A percentile compares a stretch with the other conserved stretches of the same genome.
phyloP scores from a whole-genome alignment of 495 filamentous ascomycete species.

The Cercophora scortea region DNA sequence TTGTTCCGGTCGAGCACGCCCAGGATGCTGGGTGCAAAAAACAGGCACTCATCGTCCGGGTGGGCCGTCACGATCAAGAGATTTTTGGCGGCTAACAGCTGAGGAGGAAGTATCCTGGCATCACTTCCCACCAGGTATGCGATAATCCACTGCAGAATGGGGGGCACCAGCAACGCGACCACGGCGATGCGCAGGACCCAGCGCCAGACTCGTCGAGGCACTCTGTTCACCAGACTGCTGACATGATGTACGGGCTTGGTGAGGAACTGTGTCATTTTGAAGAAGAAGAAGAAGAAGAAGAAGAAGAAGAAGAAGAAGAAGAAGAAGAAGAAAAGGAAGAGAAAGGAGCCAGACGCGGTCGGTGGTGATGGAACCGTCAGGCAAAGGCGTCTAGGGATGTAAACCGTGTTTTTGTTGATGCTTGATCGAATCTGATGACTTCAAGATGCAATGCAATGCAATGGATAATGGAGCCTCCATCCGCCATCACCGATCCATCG shows the following conservation, averaged over 20 bases:
- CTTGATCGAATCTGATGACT: too few relatives aligned
- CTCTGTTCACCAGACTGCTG: conserved; percentile 7
- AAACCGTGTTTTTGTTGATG: too few relatives aligned
- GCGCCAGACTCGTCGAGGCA: conserved; percentile 21
- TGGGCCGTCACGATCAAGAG: conserved; percentile 34
- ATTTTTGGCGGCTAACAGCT: conserved; percentile 28
- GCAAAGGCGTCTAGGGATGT: too few relatives aligned
- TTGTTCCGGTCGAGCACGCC: conserved; percentile 28
- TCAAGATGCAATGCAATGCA: too few relatives aligned
- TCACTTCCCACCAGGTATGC: conserved; percentile 31
- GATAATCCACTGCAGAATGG: conserved; percentile 29
- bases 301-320: too few relatives aligned
- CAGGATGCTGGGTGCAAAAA: conserved; percentile 33
- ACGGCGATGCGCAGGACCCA: conserved; percentile 18
- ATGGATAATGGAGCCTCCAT: too few relatives aligned
- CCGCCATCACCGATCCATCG: too few relatives aligned
- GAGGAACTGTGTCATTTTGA: conserved; percentile 3
- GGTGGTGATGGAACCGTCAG: too few relatives aligned
- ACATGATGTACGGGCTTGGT: conserved; percentile 9
- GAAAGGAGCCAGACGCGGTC: too few relatives aligned
- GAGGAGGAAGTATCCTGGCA: conserved; percentile 28
- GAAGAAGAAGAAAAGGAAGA: too few relatives aligned
- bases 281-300: too few relatives aligned
- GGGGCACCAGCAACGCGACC: conserved; percentile 20
- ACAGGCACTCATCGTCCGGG: conserved; percentile 38